Percentiles rank a stretch among this genome's conserved stretches.
Conservation (phyloP, 768 basidiomycete genomes). For the Cystofilobasidium ferigula region DNA sequence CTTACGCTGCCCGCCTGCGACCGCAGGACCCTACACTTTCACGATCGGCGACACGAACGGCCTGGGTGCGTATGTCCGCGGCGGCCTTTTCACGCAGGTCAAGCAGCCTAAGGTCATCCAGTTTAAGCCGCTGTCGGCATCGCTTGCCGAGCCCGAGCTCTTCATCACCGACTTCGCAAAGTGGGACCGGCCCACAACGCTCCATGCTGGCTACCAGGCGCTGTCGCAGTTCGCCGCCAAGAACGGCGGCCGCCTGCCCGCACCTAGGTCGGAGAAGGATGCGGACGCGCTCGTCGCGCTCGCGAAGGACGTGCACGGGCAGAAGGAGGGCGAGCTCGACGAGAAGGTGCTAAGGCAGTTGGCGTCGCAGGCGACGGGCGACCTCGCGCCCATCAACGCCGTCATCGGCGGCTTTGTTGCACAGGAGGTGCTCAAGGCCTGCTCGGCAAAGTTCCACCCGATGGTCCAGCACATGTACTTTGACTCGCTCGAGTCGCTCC, state of each 20-base stretch:
- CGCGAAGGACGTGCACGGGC: constrained; percentile 56
- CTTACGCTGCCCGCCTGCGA: neutral
- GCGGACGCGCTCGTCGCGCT: constrained; percentile 59
- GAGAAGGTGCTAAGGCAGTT: constrained; percentile 66
- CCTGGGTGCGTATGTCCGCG: constrained; percentile 63
- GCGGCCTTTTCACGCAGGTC: constrained; percentile 94
- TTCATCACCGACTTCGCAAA: constrained; percentile 96
- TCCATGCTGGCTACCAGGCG: constrained; percentile 91
- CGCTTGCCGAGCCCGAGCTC: constrained; percentile 65
- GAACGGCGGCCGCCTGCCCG: constrained; percentile 54
- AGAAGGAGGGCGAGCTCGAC: constrained; percentile 57
- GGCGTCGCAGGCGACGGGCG: constrained; percentile 81
- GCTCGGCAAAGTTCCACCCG: constrained; percentile 95
- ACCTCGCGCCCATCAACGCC: constrained; percentile 77
- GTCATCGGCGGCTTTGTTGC: constrained; percentile 96
- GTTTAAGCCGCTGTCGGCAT: constrained; percentile 89
- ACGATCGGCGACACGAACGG: constrained; percentile 81
- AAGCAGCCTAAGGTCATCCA: constrained; percentile 96
- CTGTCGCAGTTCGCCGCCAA: constrained; percentile 61
- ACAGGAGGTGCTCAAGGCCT: constrained; percentile 93
- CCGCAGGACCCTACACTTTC: constrained; percentile 78
- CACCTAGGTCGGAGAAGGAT: constrained; percentile 70
- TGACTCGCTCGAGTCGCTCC: constrained; percentile 91
- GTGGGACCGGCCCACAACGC: constrained; percentile 78
- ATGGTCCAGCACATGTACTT: constrained; percentile 92